Conservation (phyloP, 148 eudicot genomes). For the Rhododendron mucronatum region DNA sequence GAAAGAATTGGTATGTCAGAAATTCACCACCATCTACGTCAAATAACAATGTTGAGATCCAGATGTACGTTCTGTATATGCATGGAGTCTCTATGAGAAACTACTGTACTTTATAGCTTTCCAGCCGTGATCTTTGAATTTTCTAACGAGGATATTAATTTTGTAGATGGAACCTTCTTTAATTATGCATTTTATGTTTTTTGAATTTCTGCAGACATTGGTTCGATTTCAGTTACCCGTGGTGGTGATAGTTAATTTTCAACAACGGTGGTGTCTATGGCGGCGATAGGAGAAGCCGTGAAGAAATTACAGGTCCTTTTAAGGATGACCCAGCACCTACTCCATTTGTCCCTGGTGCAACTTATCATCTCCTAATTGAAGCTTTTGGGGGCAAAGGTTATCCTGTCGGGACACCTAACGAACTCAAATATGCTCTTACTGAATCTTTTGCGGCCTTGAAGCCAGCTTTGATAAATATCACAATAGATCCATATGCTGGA, state of each 20-base stretch:
- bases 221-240: constrained; percentile 85
- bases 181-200: background rate
- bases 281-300: constrained; percentile 68
- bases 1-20: background rate
- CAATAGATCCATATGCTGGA: constrained; percentile 78
- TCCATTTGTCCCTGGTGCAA: too few species aligned
- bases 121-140: too few species aligned
- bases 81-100: background rate
- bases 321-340: constrained; percentile 84
- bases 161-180: background rate
- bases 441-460: constrained; percentile 71
- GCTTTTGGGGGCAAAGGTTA: constrained; percentile 94
- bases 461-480: constrained; percentile 82
- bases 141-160: too few species aligned
- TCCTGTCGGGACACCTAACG: constrained; percentile 57
- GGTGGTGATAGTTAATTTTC: constrained; percentile 77
- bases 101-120: background rate
- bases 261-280: constrained; percentile 92
- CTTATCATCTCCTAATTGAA: too few species aligned
- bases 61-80: too few species aligned
- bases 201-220: constrained; percentile 47
- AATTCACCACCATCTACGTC: background rate
- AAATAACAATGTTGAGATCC: background rate
- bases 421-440: constrained; percentile 65
- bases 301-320: constrained; percentile 69